Percentiles rank a stretch among this genome's conserved stretches.
Evolutionary conservation across 2,329 filamentous ascomycete species (phyloP).

Genomic region (Colletotrichum tamarilloi): DNA sequence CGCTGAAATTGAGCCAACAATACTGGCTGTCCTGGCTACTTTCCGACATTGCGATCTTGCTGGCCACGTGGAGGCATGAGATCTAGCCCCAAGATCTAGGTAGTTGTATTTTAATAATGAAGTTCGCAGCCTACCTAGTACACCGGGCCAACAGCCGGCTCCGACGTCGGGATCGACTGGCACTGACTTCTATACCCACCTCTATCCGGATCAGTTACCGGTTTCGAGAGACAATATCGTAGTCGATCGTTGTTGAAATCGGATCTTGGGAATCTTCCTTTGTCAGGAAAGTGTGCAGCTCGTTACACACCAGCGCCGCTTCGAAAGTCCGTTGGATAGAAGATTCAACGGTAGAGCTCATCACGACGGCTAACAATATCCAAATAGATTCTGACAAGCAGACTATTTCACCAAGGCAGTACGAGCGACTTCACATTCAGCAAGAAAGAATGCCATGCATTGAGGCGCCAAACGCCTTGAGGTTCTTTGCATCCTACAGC

Average conservation of each 20-base stretch:
- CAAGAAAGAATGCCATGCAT: too few relatives aligned
- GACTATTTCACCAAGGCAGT: too few relatives aligned
- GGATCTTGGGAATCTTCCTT: not conserved
- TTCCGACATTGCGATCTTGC: not conserved
- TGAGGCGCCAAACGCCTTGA: too few relatives aligned
- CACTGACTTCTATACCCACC: not conserved
- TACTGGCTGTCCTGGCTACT: not conserved
- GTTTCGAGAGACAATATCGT: not conserved
- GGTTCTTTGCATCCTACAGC: too few relatives aligned
- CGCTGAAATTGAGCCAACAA: not conserved
- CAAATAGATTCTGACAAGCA: too few relatives aligned
- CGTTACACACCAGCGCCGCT: not conserved
- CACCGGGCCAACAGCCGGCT: not conserved
- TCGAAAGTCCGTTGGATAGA: not conserved
- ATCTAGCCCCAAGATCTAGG: too few relatives aligned
- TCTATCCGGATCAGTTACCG: not conserved
- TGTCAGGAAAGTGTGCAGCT: not conserved
- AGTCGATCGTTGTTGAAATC: not conserved
- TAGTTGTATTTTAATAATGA: not conserved
- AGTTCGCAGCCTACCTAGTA: not conserved
- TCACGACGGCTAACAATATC: too few relatives aligned
- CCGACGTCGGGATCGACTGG: not conserved
- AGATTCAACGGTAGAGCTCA: not conserved
- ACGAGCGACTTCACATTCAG: too few relatives aligned
- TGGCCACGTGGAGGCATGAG: not conserved